Percentiles rank a stretch among this genome's conserved stretches.
Evolutionary conservation across 768 basidiomycete species (phyloP).

Genomic region (Dentipellis fragilis): DNA sequence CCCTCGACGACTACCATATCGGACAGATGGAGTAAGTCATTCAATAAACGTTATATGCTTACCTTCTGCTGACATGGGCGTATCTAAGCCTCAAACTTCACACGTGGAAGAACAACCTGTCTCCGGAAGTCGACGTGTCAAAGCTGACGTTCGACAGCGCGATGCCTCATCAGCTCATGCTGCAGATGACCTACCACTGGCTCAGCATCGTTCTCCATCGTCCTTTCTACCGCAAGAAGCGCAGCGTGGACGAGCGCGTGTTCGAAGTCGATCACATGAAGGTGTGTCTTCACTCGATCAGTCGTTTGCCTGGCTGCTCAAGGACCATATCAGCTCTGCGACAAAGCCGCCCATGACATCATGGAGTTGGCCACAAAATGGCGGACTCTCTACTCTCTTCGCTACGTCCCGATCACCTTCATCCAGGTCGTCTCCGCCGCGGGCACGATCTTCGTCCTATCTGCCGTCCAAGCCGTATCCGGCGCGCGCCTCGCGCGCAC

Average conservation of each 20-base stretch:
- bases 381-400: slow-evolving; percentile 7
- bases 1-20: slow-evolving; percentile 8
- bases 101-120: slow-evolving; percentile 11
- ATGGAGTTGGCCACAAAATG: slow-evolving; percentile 12
- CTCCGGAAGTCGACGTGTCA: slow-evolving; percentile 9
- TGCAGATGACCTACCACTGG: slow-evolving; percentile 14
- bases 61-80: background rate
- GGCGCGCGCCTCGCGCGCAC: slow-evolving; percentile 9
- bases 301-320: background rate
- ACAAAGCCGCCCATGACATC: slow-evolving; percentile 10
- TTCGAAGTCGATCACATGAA: slow-evolving; percentile 9
- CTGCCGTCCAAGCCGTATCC: slow-evolving; percentile 13
- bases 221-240: slow-evolving; percentile 11
- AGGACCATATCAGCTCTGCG: slow-evolving; percentile 6
- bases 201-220: slow-evolving; percentile 12
- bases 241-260: slow-evolving; percentile 1
- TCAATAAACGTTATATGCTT: too few species aligned
- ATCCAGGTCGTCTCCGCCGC: slow-evolving; percentile 15
- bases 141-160: slow-evolving; percentile 6
- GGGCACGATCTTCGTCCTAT: slow-evolving; percentile 15
- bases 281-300: background rate
- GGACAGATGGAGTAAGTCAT: slow-evolving; percentile 12
- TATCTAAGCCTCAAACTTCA: slow-evolving; percentile 10
- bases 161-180: slow-evolving; percentile 12
- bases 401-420: slow-evolving; percentile 15